Evolutionary conservation across 805 yeast species (phyloP).

Genomic region (Pichia eremophila): DNA sequence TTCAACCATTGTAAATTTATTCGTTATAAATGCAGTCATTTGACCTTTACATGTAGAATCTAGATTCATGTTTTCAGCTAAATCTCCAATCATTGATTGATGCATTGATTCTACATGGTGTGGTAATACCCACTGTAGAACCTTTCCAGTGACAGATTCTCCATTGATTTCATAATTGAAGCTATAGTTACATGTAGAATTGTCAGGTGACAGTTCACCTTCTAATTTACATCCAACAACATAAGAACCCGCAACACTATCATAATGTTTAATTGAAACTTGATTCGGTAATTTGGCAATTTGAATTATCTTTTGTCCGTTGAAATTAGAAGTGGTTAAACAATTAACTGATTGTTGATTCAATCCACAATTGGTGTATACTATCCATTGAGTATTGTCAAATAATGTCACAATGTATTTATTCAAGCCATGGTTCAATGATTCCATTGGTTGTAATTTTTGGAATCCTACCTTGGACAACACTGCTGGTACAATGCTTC

Average conservation of each 20-base stretch:
- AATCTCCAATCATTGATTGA: constrained; percentile 14
- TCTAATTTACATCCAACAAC: constrained; percentile 36
- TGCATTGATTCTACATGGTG: constrained; percentile 36
- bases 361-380: constrained; percentile 33
- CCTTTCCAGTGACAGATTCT: constrained; percentile 13
- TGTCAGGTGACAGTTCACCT: constrained; percentile 26
- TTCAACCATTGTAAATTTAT: constrained; percentile 23
- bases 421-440: constrained; percentile 30
- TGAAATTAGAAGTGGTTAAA: constrained; percentile 25
- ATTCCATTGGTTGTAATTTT: constrained; percentile 31
- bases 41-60: constrained; percentile 48
- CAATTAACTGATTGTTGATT: constrained; percentile 20
- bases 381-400: constrained; percentile 55
- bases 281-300: constrained; percentile 34
- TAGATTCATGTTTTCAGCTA: constrained; percentile 23
- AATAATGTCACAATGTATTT: constrained; percentile 49
- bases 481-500: constrained; percentile 43
- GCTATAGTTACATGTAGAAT: constrained; percentile 22
- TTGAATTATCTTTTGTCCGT: constrained; percentile 38
- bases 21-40: constrained; percentile 38
- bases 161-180: constrained; percentile 30
- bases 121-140: constrained; percentile 42
- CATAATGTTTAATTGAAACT: constrained; percentile 35
- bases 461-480: constrained; percentile 61
- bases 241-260: constrained; percentile 62